Evolutionary conservation across 495 filamentous ascomycete genomes (phyloP).

Genomic region (Rusavskia elegans): DNA sequence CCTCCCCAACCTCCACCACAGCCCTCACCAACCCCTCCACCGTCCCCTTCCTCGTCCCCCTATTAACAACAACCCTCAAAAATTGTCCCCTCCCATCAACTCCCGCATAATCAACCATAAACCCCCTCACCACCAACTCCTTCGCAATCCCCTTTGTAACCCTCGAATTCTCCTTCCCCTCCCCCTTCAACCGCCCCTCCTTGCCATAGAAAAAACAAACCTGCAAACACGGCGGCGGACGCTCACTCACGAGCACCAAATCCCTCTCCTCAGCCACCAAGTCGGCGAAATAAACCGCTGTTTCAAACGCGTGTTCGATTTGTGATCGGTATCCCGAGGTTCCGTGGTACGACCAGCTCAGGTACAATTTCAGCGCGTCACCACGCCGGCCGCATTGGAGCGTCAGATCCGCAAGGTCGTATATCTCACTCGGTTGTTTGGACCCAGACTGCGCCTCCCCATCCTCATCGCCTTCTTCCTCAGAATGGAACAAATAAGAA

Average conservation of each 20-base stretch:
- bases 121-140: slow-evolving; percentile 54
- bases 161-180: slow-evolving; percentile 45
- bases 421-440: slow-evolving; percentile 35
- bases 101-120: slow-evolving; percentile 83
- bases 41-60: slow-evolving; percentile 52
- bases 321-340: slow-evolving; percentile 40
- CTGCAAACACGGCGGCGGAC: slow-evolving; percentile 78
- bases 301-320: slow-evolving; percentile 52
- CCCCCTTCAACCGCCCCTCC: slow-evolving; percentile 31
- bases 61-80: slow-evolving; percentile 79
- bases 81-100: slow-evolving; percentile 52
- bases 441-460: not conserved
- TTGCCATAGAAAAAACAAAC: slow-evolving; percentile 84
- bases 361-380: slow-evolving; percentile 72
- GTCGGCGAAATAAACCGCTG: slow-evolving; percentile 46
- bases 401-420: slow-evolving; percentile 87
- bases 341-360: slow-evolving; percentile 84
- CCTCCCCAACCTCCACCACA: slow-evolving; percentile 48
- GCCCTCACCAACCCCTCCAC: slow-evolving; percentile 62
- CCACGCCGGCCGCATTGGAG: slow-evolving; percentile 81
- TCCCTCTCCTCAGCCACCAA: slow-evolving; percentile 35
- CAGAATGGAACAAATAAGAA: slow-evolving; percentile 69
- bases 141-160: slow-evolving; percentile 53
- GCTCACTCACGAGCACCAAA: slow-evolving; percentile 55
- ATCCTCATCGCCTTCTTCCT: slow-evolving; percentile 8